phyloP scores from a whole-genome alignment of 345 rosid species.

The Brassica nigra region DNA sequence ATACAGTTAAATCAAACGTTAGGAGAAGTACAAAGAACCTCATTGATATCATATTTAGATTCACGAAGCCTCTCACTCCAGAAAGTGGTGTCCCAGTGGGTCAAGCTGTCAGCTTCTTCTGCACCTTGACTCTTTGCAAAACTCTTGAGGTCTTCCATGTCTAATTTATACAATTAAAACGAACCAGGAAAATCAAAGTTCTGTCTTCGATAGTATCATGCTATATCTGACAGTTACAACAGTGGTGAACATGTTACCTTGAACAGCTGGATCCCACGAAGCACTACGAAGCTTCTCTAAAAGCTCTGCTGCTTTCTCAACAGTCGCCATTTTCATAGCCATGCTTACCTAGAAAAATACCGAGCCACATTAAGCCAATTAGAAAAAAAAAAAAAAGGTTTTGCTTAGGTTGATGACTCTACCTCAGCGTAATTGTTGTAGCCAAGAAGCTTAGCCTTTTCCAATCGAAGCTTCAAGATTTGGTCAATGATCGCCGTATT shows the following conservation, averaged over 20 bases:
- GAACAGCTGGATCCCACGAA: constrained; percentile 93
- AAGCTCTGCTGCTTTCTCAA: constrained; percentile 81
- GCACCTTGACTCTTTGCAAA: constrained; percentile 83
- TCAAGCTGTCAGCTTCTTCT: constrained; percentile 69
- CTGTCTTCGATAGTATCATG: background rate
- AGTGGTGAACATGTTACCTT: constrained; percentile 51
- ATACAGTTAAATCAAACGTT: background rate
- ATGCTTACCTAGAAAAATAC: constrained; percentile 70
- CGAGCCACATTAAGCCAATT: constrained; percentile 22
- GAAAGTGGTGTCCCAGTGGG: constrained; percentile 83
- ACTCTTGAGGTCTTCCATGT: constrained; percentile 75
- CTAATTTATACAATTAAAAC: constrained; percentile 39
- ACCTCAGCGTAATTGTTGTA: constrained; percentile 95
- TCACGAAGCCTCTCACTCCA: constrained; percentile 99
- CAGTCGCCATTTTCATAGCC: constrained; percentile 98
- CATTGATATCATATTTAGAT: constrained; percentile 86
- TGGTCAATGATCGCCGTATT: constrained; percentile 78
- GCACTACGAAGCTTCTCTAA: constrained; percentile 84
- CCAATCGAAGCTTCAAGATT: constrained; percentile 74
- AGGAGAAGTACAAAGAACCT: constrained; percentile 56
- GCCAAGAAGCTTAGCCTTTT: constrained; percentile 81
- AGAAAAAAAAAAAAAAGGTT: background rate
- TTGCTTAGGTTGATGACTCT: constrained; percentile 17
- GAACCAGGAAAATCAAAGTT: background rate
- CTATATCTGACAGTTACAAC: constrained; percentile 1